These are phyloP conservation scores for Dendrobium nobile DNA, from an alignment of 106 monocot species.

Conservation along the genomic window DNA sequence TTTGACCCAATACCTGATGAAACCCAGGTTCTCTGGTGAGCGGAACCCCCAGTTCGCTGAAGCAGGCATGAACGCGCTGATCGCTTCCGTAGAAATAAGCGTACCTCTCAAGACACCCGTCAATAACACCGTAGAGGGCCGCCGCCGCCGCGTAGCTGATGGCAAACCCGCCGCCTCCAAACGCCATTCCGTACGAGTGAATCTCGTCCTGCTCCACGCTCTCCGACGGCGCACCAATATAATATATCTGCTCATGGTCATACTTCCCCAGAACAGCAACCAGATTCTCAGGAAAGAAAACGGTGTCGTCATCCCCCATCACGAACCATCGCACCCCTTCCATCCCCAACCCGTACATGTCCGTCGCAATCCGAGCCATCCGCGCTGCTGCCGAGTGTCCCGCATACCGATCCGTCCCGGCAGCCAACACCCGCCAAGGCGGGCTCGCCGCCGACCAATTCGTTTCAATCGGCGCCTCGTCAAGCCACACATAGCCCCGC, in stretches of 20 bases:
- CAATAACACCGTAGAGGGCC: constrained; percentile 33
- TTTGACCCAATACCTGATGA: constrained; percentile 59
- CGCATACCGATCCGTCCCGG: constrained; percentile 37
- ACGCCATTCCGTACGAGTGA: constrained; percentile 84
- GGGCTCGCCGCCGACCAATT: constrained; percentile 32
- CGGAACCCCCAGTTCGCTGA: constrained; percentile 66
- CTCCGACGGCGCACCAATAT: constrained; percentile 69
- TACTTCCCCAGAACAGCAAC: constrained; percentile 58
- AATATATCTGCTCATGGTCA: constrained; percentile 71
- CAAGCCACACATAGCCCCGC: constrained; percentile 68
- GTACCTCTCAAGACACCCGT: constrained; percentile 65
- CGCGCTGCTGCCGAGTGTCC: constrained; percentile 44
- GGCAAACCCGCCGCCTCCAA: constrained; percentile 86
- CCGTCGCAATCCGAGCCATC: constrained; percentile 57
- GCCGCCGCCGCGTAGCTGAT: constrained; percentile 57
- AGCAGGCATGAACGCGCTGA: constrained; percentile 62
- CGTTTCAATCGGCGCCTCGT: constrained; percentile 24
- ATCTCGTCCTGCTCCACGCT: constrained; percentile 72
- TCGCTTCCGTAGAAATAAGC: constrained; percentile 57
- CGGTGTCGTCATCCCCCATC: constrained; percentile 95
- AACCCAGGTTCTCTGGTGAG: constrained; percentile 69
- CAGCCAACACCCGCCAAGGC: constrained; percentile 41
- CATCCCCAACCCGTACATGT: constrained; percentile 18
- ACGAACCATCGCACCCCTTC: constrained; percentile 64
- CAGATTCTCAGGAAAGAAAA: constrained; percentile 80